Evolutionary conservation across 1,284 basidiomycete species (phyloP), one percentile per base, ranked within the genome.

Genomic region (Heterobasidion annosum): DNA sequence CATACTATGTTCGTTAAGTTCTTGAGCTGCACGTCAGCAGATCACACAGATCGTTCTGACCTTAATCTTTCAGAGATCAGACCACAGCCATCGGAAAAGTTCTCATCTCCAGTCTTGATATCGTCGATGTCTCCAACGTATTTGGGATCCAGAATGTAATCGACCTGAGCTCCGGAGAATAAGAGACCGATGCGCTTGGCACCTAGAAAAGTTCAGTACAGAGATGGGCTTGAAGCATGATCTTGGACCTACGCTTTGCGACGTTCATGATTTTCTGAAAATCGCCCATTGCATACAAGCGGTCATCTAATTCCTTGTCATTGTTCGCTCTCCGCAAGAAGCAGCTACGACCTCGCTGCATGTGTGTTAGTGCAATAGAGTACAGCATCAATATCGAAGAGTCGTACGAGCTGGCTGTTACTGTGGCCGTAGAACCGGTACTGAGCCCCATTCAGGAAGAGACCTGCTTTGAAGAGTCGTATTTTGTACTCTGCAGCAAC

Each of bases 371-470:
- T 15, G 18, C 45, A 2, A 10, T 10, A 47, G 25, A 47, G 45
- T 16, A 47, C 25, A 18, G 45, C 40, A 55, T 16, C 47, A 12
- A 8, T 42, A 43, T 10, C 12, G 10, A 15, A 34, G 16, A 25
- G 18, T 60, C 74, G n/a, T 58, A 82, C 79, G 62, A 85, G 60
- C 58, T 85, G 83, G 56, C 81, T 85, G 62, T 84, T 83, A 48
- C 81, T 83, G 56, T 85, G 82, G 56, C 81, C 79, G 57, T 83
- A 84, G 61, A 85, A 85, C 2, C 82, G 75, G 64, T 84, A 83
- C 60, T 83, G 79, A 0, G 74, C 65, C 1, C 71, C 73, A 57
- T 85, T 84, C 57, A 85, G 62, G 58, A 75, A 76, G 2, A 85
- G 56, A 0, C 82, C 83, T 0, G 69, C 67, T 57, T 73, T 76